Evolutionary conservation across 2,329 filamentous ascomycete genomes (phyloP).

Genomic region (Nothophaeocryptopus gaeumannii): DNA sequence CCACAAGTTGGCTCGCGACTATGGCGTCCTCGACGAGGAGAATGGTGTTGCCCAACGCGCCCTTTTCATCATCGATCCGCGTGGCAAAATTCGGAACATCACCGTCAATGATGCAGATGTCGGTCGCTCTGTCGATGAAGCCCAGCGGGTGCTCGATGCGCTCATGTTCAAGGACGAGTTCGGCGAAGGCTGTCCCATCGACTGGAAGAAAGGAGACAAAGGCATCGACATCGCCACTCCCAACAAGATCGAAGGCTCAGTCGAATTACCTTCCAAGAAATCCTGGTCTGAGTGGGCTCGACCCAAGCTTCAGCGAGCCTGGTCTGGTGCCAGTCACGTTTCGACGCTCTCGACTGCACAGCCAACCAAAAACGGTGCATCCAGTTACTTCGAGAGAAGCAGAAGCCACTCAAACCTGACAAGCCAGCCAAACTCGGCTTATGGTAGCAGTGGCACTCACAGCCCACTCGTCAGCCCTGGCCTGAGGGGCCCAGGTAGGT

Average conservation of each 20-base stretch:
- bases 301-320: constrained; percentile 33
- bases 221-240: constrained; percentile 28
- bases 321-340: constrained; percentile 25
- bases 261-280: constrained; percentile 30
- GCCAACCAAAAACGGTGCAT: constrained; percentile 2
- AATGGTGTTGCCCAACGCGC: constrained; percentile 62
- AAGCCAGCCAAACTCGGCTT: too few species aligned
- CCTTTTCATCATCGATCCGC: constrained; percentile 65
- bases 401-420: constrained; percentile 13
- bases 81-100: constrained; percentile 59
- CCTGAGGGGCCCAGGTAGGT: constrained; percentile 11
- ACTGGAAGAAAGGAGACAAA: constrained; percentile 35
- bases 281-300: constrained; percentile 34
- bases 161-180: constrained; percentile 47
- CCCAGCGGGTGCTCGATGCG: constrained; percentile 55
- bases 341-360: constrained; percentile 14
- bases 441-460: constrained; percentile 4
- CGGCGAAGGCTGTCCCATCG: constrained; percentile 38
- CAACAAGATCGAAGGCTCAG: constrained; percentile 25
- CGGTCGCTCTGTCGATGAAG: constrained; percentile 63
- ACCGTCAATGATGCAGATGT: constrained; percentile 65
- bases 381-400: not conserved
- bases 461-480: constrained; percentile 28
- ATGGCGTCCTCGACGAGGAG: constrained; percentile 63
- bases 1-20: constrained; percentile 58